Base-by-base conservation (phyloP, 129 eudicot species). In the Lonicera japonica region DNA sequence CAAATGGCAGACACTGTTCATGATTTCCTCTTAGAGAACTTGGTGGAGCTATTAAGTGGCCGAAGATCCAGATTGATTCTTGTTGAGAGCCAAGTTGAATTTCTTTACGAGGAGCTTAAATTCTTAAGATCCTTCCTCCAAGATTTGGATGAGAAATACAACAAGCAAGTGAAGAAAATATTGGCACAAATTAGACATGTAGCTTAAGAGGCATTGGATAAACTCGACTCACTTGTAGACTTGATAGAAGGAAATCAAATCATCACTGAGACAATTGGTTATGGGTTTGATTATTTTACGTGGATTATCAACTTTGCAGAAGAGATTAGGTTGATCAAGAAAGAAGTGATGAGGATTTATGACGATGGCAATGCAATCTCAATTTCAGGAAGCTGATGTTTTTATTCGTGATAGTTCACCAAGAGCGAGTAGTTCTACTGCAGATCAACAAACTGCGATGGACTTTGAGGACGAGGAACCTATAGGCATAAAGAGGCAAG, bases 391-490 rank as follows among this genome's bases (percentile, higher is more conserved):
- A 23, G 36, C 36, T 48, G 41, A 43, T n/a, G 43, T 5, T 7
- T 13, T 34, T 9, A 11, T 45, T 11, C 11, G 24, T 1, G 39
- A 39, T n/a, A 18, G 65, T 21, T 14, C 15, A 4, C 18, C 70
- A 17, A 16, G 39, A 2, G 21, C 41, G 20, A 20, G 39, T 8
- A 46, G 23, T 25, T 20, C 65, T 18, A 20, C 45, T 21, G 8
- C 16, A 0, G 66, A 55, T 20, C 57, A 52, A 57, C 69, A 64
- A 59, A 46, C 47, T 58, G 29, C 1, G 70, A 69, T 9, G 80
- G 11, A 38, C 29, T 3, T 40, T 34, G 50, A 24, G 12, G 47
- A 43, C 75, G 80, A 63, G 50, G 58, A 24, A 46, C 73, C 75
- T 23, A 13, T 21, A 0, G 69, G 66, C 22, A 45, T 58, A 16